Base-by-base conservation (phyloP, 176 grass and related monocot genomes). In the Avena atlantica region DNA sequence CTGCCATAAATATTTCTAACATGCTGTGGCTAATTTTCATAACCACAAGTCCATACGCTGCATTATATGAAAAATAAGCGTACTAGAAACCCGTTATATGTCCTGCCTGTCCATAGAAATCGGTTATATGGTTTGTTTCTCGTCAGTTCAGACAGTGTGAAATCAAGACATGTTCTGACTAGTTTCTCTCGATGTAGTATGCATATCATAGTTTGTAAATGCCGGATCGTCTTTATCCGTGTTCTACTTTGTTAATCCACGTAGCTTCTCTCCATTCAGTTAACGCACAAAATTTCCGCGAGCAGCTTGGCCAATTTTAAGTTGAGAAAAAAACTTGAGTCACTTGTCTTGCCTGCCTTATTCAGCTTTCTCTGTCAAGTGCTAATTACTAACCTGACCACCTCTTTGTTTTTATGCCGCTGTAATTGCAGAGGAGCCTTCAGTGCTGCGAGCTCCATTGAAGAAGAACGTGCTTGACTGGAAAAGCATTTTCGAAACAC, bases 171-270 rank as follows among this genome's bases (percentile, higher is more conserved):
- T 51, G 27, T 52, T 27, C 23, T 27, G 16, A 9, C 47, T 50
- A 15, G 71, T 50, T 74, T 74, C 71, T 49, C 71, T 49, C 12
- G 5, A 76, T 76, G 73, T 31, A 53, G 37, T 71, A 71, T n/a
- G 36, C 68, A 71, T 71, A n/a, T 15, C 47, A 75, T 74, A 75
- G 47, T 75, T 52, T 75, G 45, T 16, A 75, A 76, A 76, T 31
- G 47, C 9, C 50, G 2, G 21, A 9, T 50, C 45, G 2, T 23
- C 8, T 74, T 74, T 50, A 51, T 74, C 45, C 73, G 1, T 25
- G 7, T 16, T 16, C 44, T 51, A 74, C 12, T 74, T 51, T 25
- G 16, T 74, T 40, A 51, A 74, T 25, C 21, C 21, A 27, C 25
- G 21, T 51, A 74, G 71, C 45, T 74, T 74, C 23, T 52, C 72